These are phyloP conservation scores for Tetracladium maxilliforme DNA, from an alignment of 2,329 filamentous ascomycete genomes.

Conservation along the genomic window DNA sequence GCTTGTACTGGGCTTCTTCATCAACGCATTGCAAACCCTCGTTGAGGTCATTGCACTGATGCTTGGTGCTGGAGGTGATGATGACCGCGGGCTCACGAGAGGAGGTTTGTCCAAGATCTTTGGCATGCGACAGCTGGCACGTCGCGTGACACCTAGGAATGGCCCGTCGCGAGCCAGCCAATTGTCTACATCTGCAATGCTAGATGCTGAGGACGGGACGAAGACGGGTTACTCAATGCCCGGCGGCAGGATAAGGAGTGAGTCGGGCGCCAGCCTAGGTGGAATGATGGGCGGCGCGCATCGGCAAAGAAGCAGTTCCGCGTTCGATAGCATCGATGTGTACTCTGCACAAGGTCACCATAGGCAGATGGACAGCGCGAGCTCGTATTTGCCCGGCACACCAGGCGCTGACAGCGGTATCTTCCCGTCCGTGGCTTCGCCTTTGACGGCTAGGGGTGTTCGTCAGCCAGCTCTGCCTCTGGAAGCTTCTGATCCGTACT, in stretches of 20 bases:
- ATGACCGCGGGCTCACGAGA: constrained; percentile 51
- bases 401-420: too few relatives aligned
- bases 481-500: constrained; percentile 64
- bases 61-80: constrained; percentile 68
- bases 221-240: constrained; percentile 40
- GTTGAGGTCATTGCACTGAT: constrained; percentile 77
- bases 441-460: too few relatives aligned
- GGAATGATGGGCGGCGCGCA: constrained; percentile 12
- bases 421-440: too few relatives aligned
- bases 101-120: constrained; percentile 85
- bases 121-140: constrained; percentile 76
- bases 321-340: too few relatives aligned
- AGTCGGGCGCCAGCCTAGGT: constrained; percentile 44
- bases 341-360: too few relatives aligned
- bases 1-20: constrained; percentile 79
- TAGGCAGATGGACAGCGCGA: too few relatives aligned
- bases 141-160: constrained; percentile 46
- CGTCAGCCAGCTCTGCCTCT: too few relatives aligned
- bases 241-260: constrained; percentile 40
- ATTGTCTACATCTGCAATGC: constrained; percentile 68
- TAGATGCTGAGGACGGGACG: constrained; percentile 51
- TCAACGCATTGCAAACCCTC: constrained; percentile 82
- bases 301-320: constrained; percentile 37
- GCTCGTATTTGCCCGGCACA: too few relatives aligned
- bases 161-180: constrained; percentile 64